A percentile compares a stretch with the other conserved stretches of the same genome.
phyloP scores from a whole-genome alignment of 768 basidiomycete species.

The Rhizopogon vinicolor region DNA sequence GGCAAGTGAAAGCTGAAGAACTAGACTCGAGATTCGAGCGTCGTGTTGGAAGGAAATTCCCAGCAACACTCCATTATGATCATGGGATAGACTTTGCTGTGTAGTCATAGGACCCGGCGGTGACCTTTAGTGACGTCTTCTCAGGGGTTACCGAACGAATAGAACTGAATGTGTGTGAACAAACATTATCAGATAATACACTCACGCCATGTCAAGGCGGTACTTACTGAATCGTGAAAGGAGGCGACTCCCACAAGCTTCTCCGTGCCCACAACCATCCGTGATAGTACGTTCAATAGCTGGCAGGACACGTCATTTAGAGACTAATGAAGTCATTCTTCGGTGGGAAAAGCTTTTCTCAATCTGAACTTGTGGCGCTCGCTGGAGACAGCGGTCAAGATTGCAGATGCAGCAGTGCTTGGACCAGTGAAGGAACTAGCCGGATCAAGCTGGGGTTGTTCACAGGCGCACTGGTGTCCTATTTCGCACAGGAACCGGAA shows the following conservation, averaged over 20 bases:
- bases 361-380: neutral
- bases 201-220: neutral
- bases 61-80: neutral
- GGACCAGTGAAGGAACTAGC: slow-evolving; percentile 1
- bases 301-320: neutral
- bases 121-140: neutral
- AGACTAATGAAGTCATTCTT: neutral
- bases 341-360: neutral
- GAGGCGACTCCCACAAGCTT: neutral
- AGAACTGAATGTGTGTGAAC: neutral
- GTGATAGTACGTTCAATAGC: neutral
- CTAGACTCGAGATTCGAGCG: neutral
- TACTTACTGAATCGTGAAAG: neutral
- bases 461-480: slow-evolving; percentile 13
- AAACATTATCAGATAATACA: neutral
- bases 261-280: neutral
- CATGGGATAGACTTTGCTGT: neutral
- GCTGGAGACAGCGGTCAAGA: neutral
- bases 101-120: neutral
- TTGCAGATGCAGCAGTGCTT: slow-evolving; percentile 1
- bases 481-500: slow-evolving; percentile 1
- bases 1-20: neutral
- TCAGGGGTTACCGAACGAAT: neutral
- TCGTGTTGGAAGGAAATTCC: neutral
- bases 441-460: slow-evolving; percentile 11